phyloP scores from a whole-genome alignment of 2,329 filamentous ascomycete genomes.

The Fusarium albidum region DNA sequence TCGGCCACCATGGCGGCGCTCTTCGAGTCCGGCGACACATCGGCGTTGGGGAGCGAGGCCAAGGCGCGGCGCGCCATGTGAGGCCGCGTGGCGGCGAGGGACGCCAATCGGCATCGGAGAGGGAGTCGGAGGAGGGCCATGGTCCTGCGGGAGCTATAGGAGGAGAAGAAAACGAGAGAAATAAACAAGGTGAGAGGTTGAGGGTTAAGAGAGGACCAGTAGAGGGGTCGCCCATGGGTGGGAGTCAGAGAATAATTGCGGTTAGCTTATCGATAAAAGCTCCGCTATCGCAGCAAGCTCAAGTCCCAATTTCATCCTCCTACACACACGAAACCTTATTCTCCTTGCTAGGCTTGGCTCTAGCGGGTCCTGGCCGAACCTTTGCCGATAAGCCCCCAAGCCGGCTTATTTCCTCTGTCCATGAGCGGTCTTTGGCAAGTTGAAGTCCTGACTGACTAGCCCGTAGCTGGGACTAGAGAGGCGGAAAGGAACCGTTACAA shows the following conservation, averaged over 20 bases:
- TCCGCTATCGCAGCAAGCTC: conserved; percentile 40
- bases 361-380: too few species aligned
- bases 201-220: neutral
- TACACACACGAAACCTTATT: too few species aligned
- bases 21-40: conserved; percentile 76
- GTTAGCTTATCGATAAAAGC: conserved; percentile 42
- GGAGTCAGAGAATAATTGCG: conserved; percentile 35
- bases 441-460: too few species aligned
- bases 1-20: conserved; percentile 79
- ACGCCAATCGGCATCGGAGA: conserved; percentile 49
- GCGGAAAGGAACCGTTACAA: too few species aligned
- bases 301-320: too few species aligned
- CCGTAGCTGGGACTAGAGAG: too few species aligned
- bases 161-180: neutral
- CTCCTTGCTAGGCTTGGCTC: too few species aligned
- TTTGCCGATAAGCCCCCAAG: too few species aligned
- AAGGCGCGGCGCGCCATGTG: conserved; percentile 43
- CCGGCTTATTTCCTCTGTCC: too few species aligned
- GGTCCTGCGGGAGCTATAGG: conserved; percentile 4
- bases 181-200: conserved; percentile 1
- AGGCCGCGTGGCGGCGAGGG: conserved; percentile 35
- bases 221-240: conserved; percentile 7
- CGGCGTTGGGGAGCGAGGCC: conserved; percentile 67
- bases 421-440: too few species aligned
- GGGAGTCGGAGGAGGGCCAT: conserved; percentile 54